Base-by-base conservation (phyloP, 306 rosid species). In the Cicer bijugum region DNA sequence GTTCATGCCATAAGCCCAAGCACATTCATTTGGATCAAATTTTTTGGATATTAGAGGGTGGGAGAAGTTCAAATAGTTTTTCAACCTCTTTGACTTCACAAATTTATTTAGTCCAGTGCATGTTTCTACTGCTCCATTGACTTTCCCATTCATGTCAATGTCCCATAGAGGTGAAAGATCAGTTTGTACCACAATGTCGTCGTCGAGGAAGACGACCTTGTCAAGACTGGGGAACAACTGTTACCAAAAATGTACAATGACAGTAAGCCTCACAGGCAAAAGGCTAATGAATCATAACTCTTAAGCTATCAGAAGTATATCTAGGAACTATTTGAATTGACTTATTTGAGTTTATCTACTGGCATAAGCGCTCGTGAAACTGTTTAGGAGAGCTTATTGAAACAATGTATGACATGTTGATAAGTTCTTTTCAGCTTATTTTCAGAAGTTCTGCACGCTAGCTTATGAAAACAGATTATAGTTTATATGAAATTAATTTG, bases 1-100 rank as follows among this genome's bases (percentile, higher is more conserved):
- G 85, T 95, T 95, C 99, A 95, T 91, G 67, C 99, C 99, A 80
- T 91, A 94, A 47, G 99, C 99, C 99, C 97, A 94, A 6, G 97
- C 97, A 68, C 99, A 94, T 72, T 90, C 88, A 38, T 86, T 69
- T 43, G 99, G 96, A 52, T 89, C 51, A 20, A 94, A 89, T 11
- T 80, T 83, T 15, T 74, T 20, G 2, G 84, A 81, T 83, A 94
- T 86, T 81, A 86, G 75, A 62, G 96, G 97, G 82, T 94, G 97
- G 7, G 99, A 89, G 85, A 94, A 91, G 89, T 94, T 94, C 87
- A 94, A 80, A 74, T 94, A 94, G 89, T 83, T 94, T 86, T 86
- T 90, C 15, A 87, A 81, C 79, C 83, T 78, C 89, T 94, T 94
- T 33, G 97, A 87, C 97, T 91, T 94, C 37, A 91, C 97, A 60